Conservation (phyloP, 768 basidiomycete genomes). For the Lactarius hatsudake region DNA sequence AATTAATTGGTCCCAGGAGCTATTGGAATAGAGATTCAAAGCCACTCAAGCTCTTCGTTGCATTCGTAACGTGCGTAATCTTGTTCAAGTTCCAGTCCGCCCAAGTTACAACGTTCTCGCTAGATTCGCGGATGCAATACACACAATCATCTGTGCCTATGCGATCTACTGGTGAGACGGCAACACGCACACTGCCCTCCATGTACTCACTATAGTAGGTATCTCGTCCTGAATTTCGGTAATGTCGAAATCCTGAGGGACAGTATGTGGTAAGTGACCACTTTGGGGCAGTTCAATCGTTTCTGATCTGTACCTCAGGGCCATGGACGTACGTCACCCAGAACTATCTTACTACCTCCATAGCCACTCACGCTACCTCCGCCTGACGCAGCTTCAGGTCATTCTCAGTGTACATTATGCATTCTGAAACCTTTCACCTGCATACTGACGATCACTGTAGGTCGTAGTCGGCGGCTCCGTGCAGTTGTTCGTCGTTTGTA, state of each 20-base stretch:
- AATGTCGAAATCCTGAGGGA: constrained; percentile 38
- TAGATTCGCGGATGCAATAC: constrained; percentile 44
- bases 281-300: background rate
- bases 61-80: constrained; percentile 1
- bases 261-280: constrained; percentile 41
- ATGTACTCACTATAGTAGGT: constrained; percentile 34
- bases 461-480: background rate
- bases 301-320: constrained; percentile 17
- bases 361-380: background rate
- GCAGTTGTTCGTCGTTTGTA: background rate
- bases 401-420: background rate
- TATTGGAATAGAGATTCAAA: background rate
- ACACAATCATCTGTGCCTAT: constrained; percentile 43
- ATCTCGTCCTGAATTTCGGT: constrained; percentile 45
- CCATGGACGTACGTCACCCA: constrained; percentile 27
- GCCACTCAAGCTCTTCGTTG: background rate
- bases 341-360: constrained; percentile 26
- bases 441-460: background rate
- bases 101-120: background rate
- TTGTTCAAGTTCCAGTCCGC: too few species aligned
- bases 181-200: background rate
- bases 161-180: constrained; percentile 46
- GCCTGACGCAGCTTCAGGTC: background rate
- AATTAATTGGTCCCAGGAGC: background rate
- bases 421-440: background rate